phyloP scores from a whole-genome alignment of 2,329 filamentous ascomycete genomes.

The Parastagonospora avenae region DNA sequence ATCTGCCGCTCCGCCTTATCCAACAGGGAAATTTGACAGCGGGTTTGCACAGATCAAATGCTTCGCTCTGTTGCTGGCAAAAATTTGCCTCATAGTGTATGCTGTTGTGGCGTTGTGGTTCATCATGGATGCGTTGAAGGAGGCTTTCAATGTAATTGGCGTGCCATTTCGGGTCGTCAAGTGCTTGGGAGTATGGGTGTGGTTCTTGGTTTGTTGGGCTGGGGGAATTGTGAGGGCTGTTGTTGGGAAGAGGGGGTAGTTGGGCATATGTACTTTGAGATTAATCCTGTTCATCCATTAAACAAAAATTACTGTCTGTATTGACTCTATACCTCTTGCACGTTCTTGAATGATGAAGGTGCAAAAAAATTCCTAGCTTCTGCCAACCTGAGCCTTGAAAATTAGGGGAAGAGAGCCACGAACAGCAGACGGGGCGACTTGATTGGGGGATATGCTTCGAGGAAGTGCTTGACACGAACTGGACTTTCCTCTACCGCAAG shows the following conservation, averaged over 20 bases:
- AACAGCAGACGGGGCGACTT: too few species aligned
- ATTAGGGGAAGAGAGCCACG: too few species aligned
- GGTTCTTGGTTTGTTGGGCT: conserved; percentile 1
- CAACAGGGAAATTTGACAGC: conserved; percentile 22
- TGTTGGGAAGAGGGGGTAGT: neutral
- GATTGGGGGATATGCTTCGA: too few species aligned
- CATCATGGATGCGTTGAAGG: conserved; percentile 32
- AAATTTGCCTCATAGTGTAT: conserved; percentile 28
- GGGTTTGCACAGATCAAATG: conserved; percentile 29
- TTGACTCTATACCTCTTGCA: too few species aligned
- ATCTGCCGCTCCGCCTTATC: neutral
- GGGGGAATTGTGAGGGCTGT: neutral
- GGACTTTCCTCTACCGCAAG: too few species aligned
- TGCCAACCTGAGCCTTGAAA: too few species aligned
- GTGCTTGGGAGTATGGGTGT: conserved; percentile 11
- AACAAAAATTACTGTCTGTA: too few species aligned
- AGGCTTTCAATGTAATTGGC: conserved; percentile 25
- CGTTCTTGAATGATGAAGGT: too few species aligned
- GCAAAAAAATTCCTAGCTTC: too few species aligned
- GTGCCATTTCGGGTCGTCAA: conserved; percentile 28
- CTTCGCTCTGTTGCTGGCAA: conserved; percentile 18
- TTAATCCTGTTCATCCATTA: too few species aligned
- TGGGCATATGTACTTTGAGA: too few species aligned
- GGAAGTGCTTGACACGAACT: too few species aligned
- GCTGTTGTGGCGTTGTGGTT: conserved; percentile 34